Base-by-base conservation (phyloP, 2,329 filamentous ascomycete genomes). In the Tolypocladium amazonense region DNA sequence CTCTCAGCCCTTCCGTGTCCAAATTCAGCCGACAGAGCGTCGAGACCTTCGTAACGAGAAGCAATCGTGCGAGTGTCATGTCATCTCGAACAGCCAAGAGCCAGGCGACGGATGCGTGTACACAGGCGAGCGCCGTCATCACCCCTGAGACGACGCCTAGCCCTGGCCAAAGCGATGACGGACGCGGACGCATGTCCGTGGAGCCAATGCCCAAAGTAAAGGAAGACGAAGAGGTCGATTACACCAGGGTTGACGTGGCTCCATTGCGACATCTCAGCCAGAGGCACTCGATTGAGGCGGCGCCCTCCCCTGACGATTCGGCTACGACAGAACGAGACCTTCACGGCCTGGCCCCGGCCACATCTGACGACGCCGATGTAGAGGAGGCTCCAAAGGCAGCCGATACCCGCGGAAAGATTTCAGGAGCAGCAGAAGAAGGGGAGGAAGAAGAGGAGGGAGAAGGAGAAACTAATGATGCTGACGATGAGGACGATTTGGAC, bases 41-140 rank as follows among this genome's bases (percentile, higher is more conserved):
- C 27, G 88, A 92, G 63, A 88, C 87, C 12, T 78, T 76, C 56
- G 71, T 76, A 20, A 78, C 79, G 6, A 74, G 80, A 59, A 89
- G 85, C 69, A 85, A 88, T 66, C 80, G 88, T 58, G 87, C 84
- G 64, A 96, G 90, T 72, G 91, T 84, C 65, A 90, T 91, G 77
- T 87, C 88, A 1, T 82, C 82, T 23, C 86, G 81, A 68, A 88
- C 86, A 23, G 87, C 88, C 67, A 81, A 84, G 63, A 88, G 83
- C 25, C 86, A 86, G 33, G 84, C 88, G 71, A 94, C 88, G 12
- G 85, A 87, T 63, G 85, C 86, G 33, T 83, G 78, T 45, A 88
- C 84, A 1, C 87, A 88, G 72, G 88, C 84, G 23, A 80, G 81
- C 43, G 75, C 76, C n/a, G 70, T 73, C 66, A 77, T 72, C 66